These are phyloP conservation scores for Populus hybrid DNA, from an alignment of 441 rosid genomes.

Conservation along the genomic window DNA sequence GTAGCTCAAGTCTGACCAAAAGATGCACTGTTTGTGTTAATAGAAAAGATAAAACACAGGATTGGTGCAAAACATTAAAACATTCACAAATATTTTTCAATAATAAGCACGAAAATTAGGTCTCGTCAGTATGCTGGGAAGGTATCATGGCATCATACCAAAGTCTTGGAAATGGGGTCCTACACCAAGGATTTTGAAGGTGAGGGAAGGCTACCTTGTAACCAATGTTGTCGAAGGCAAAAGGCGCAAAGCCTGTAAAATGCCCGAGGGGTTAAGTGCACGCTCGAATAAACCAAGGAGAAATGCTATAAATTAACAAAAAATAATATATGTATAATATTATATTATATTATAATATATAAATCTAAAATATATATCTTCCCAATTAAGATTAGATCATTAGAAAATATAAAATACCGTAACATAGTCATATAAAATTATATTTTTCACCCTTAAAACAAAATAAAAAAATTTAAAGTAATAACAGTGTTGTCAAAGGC, in stretches of 20 bases:
- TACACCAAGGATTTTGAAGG: background rate
- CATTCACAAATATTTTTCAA: background rate
- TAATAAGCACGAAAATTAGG: background rate
- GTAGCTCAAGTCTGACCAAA: background rate
- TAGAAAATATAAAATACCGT: no score
- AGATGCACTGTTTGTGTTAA: background rate
- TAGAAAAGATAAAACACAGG: background rate
- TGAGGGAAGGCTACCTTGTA: background rate
- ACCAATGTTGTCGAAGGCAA: background rate
- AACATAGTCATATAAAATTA: no score
- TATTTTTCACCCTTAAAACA: no score
- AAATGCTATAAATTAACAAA: background rate
- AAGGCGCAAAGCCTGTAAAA: no score
- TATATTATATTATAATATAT: no score
- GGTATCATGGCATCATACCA: background rate
- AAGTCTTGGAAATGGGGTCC: background rate
- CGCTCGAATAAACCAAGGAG: background rate
- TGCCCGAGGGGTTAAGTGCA: background rate
- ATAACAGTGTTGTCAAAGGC: no score
- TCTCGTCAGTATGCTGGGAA: background rate
- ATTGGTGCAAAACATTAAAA: no score
- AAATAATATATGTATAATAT: no score
- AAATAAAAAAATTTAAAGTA: no score
- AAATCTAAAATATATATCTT: no score
- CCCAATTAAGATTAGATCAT: no score